These are phyloP conservation scores for Thalassia testudinum DNA, from an alignment of 116 monocot genomes.

Conservation along the genomic window DNA sequence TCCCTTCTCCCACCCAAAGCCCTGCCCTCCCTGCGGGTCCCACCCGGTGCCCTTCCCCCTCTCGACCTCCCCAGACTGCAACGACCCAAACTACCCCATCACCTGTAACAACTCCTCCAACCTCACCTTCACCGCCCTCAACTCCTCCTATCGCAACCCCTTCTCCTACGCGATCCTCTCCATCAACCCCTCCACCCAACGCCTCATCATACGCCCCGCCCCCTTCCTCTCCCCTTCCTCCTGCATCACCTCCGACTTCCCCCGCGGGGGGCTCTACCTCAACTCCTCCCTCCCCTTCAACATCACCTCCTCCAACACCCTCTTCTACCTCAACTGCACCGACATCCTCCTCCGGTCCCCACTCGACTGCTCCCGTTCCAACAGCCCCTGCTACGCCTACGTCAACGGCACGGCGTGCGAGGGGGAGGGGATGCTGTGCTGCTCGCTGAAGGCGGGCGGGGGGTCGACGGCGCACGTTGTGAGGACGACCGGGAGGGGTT, in stretches of 20 bases:
- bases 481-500: slow-evolving; percentile 18
- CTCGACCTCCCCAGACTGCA: slow-evolving; percentile 44
- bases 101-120: slow-evolving; percentile 29
- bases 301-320: slow-evolving; percentile 59
- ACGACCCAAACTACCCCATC: slow-evolving; percentile 46
- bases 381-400: slow-evolving; percentile 49
- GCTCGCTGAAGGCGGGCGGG: slow-evolving; percentile 62
- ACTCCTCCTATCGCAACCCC: slow-evolving; percentile 42
- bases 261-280: slow-evolving; percentile 34
- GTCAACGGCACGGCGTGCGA: slow-evolving; percentile 26
- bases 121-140: slow-evolving; percentile 34
- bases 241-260: slow-evolving; percentile 50
- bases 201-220: slow-evolving; percentile 38
- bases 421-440: slow-evolving; percentile 29
- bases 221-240: slow-evolving; percentile 22
- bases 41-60: slow-evolving; percentile 66
- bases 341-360: slow-evolving; percentile 38
- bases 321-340: slow-evolving; percentile 82
- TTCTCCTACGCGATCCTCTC: slow-evolving; percentile 60
- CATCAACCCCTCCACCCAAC: slow-evolving; percentile 28
- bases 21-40: slow-evolving; percentile 60
- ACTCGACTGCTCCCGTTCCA: slow-evolving; percentile 69
- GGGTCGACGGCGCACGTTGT: slow-evolving; percentile 36
- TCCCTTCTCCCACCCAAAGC: neutral
- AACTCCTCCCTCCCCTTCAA: slow-evolving; percentile 69